Evolutionary conservation across 768 basidiomycete species (phyloP).

Genomic region (Leccinum uliginosum): DNA sequence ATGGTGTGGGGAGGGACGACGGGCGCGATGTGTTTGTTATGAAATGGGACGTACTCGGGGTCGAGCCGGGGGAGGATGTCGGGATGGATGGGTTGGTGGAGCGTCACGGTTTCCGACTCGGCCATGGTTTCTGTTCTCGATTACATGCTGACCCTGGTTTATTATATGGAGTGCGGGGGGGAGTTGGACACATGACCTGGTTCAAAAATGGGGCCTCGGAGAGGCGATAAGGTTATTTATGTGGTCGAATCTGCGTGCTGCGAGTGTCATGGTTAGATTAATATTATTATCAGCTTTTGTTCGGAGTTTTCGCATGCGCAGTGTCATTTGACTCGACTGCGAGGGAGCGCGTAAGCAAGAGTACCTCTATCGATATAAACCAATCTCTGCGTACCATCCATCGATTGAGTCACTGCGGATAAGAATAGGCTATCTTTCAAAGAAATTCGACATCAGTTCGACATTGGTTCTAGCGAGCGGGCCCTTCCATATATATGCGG

Average conservation of each 20-base stretch:
- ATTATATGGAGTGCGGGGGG: background rate
- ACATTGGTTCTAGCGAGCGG: no score
- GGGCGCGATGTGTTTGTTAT: constrained; percentile 44
- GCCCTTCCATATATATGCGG: no score
- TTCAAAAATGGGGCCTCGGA: constrained; percentile 6
- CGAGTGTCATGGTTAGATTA: background rate
- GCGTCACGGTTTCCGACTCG: background rate
- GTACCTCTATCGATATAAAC: background rate
- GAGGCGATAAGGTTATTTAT: background rate
- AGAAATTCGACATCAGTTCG: no score
- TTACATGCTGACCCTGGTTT: no score
- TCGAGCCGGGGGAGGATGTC: constrained; percentile 53
- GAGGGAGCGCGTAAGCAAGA: background rate
- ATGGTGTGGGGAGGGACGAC: constrained; percentile 49
- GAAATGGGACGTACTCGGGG: constrained; percentile 60
- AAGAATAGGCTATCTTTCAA: background rate
- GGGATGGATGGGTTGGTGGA: constrained; percentile 54
- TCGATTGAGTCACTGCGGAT: background rate
- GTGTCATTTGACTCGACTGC: background rate
- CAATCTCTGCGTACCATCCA: background rate
- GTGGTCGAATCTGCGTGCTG: background rate
- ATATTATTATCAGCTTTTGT: background rate
- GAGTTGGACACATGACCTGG: constrained; percentile 10
- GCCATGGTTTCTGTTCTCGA: constrained; percentile 8
- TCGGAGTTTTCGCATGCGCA: background rate